phyloP scores from a whole-genome alignment of 2,329 filamentous ascomycete species.

The Curvularia verruculosa region DNA sequence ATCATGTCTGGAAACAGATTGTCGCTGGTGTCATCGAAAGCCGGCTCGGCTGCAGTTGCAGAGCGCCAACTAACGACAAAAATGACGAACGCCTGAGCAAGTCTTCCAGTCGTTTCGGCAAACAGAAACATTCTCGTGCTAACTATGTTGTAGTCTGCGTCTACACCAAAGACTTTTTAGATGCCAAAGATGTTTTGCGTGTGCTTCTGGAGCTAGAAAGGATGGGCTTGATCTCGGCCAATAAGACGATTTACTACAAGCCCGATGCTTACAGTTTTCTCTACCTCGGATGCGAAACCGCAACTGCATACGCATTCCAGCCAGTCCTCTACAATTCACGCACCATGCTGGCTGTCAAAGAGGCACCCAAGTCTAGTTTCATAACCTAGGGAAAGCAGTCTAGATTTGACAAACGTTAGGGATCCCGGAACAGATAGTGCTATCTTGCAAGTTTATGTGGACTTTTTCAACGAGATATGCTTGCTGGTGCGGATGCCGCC shows the following conservation, averaged over 20 bases:
- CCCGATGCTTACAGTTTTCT: conserved; percentile 63
- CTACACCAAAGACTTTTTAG: conserved; percentile 76
- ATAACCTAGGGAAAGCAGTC: conserved; percentile 22
- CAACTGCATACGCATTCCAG: conserved; percentile 45
- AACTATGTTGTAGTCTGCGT: conserved; percentile 58
- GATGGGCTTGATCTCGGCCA: conserved; percentile 62
- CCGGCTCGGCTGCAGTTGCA: conserved; percentile 73
- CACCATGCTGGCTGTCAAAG: conserved; percentile 38
- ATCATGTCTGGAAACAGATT: conserved; percentile 69
- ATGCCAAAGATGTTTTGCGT: conserved; percentile 70
- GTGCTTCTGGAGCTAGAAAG: conserved; percentile 68
- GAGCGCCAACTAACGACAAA: conserved; percentile 67
- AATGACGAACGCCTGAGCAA: conserved; percentile 61
- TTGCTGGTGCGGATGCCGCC: background rate
- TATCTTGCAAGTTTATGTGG: background rate
- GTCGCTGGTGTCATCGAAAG: conserved; percentile 71
- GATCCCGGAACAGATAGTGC: background rate
- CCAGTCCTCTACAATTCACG: conserved; percentile 52
- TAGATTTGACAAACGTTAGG: conserved; percentile 2
- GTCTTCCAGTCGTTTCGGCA: background rate
- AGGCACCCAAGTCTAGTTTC: conserved; percentile 11
- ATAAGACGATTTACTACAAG: conserved; percentile 76
- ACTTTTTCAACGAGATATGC: background rate
- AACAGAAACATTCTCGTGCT: background rate
- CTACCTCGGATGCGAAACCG: conserved; percentile 49